These are phyloP conservation scores for Ramaria sp. DNA, from an alignment of 768 basidiomycete genomes.

Conservation along the genomic window DNA sequence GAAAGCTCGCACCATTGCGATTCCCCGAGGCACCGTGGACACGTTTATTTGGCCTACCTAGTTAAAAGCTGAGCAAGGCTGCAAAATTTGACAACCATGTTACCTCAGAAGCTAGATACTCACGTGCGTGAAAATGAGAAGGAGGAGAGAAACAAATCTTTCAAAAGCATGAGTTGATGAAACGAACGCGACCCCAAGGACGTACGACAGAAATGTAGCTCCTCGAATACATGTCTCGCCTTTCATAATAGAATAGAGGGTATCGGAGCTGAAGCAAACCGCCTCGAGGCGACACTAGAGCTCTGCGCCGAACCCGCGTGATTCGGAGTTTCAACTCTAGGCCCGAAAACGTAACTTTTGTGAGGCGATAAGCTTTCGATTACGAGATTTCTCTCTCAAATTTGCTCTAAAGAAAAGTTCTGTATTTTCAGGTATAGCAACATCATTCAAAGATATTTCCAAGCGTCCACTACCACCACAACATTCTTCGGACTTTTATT, in stretches of 20 bases:
- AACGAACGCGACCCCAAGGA: constrained; percentile 19
- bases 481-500: no score
- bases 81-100: constrained; percentile 12
- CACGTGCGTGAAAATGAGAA: constrained; percentile 78
- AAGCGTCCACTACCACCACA: no score
- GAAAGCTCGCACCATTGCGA: constrained; percentile 51
- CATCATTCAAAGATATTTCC: no score
- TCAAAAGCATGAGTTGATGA: constrained; percentile 7
- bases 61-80: constrained; percentile 4
- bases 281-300: background rate
- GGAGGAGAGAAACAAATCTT: constrained; percentile 35
- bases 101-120: constrained; percentile 18
- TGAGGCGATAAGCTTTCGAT: no score
- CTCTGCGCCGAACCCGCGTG: background rate
- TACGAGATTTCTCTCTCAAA: no score
- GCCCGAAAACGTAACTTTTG: background rate
- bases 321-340: background rate
- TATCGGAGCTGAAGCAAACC: background rate
- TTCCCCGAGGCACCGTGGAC: constrained; percentile 54
- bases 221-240: constrained; percentile 70
- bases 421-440: background rate
- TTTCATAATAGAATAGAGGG: constrained; percentile 31
- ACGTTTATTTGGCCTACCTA: constrained; percentile 81
- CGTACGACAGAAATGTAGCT: constrained; percentile 65
- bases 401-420: no score